Conservation (phyloP, 2,329 filamentous ascomycete genomes). For the Calonectria henricotiae region DNA sequence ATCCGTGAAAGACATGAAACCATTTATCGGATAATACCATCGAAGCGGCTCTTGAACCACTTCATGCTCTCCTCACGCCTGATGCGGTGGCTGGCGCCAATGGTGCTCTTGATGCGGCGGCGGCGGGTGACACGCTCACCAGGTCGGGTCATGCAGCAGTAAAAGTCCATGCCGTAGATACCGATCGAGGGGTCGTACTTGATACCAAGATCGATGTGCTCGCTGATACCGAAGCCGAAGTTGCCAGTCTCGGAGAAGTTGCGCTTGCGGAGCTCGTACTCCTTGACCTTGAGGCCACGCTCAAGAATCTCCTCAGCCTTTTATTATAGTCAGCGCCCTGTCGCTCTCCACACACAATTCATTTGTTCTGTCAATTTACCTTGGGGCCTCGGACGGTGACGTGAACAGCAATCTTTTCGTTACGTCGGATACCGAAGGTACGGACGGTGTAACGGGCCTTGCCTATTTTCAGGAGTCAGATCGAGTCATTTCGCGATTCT, state of each 20-base stretch:
- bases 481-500: slow-evolving; percentile 37
- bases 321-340: slow-evolving; percentile 48
- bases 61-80: slow-evolving; percentile 95
- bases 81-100: slow-evolving; percentile 94
- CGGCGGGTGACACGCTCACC: slow-evolving; percentile 98
- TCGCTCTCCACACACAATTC: slow-evolving; percentile 9
- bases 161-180: slow-evolving; percentile 99
- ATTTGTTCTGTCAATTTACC: slow-evolving; percentile 54
- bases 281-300: slow-evolving; percentile 99
- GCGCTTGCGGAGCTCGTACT: slow-evolving; percentile 99
- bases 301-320: slow-evolving; percentile 99
- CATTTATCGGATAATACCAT: slow-evolving; percentile 97
- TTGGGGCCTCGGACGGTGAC: slow-evolving; percentile 98
- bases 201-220: slow-evolving; percentile 99
- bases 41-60: slow-evolving; percentile 94
- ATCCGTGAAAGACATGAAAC: slow-evolving; percentile 57
- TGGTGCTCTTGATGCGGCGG: slow-evolving; percentile 87
- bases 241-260: slow-evolving; percentile 99
- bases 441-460: slow-evolving; percentile 99
- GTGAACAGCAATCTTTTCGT: slow-evolving; percentile 99
- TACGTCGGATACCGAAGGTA: slow-evolving; percentile 99
- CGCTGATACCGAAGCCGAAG: slow-evolving; percentile 99
- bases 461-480: slow-evolving; percentile 69
- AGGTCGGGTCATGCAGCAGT: slow-evolving; percentile 99
- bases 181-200: slow-evolving; percentile 99